Evolutionary conservation across 2,329 filamentous ascomycete species (phyloP).

Genomic region (Pseudopithomyces maydicus): DNA sequence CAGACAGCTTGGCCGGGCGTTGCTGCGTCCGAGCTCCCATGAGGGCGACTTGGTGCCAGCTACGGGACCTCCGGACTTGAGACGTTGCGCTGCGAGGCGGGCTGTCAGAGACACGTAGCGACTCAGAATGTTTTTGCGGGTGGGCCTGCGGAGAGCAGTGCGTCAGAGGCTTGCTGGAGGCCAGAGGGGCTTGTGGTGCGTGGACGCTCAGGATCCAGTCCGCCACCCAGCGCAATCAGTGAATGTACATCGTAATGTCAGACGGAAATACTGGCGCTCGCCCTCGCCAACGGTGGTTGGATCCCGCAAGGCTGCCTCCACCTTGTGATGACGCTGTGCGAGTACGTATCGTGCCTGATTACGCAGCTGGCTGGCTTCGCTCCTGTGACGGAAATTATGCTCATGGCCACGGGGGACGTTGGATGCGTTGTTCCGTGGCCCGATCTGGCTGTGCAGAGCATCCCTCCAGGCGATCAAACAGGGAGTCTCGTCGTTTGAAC

Average conservation of each 20-base stretch:
- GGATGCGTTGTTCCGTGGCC: background rate
- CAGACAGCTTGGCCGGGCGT: conserved; percentile 21
- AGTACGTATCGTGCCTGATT: background rate
- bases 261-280: background rate
- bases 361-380: background rate
- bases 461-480: conserved; percentile 8
- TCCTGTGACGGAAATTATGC: conserved; percentile 5
- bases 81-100: conserved; percentile 1
- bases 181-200: background rate
- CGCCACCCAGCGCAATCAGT: background rate
- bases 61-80: conserved; percentile 11
- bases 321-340: background rate
- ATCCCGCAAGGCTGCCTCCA: background rate
- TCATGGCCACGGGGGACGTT: background rate
- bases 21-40: too few relatives aligned
- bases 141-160: background rate
- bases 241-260: background rate
- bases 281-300: background rate
- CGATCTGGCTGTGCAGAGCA: background rate
- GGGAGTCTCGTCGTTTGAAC: background rate
- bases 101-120: conserved; percentile 5
- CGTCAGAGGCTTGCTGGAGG: background rate
- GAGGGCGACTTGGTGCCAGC: too few relatives aligned
- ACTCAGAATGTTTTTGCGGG: conserved; percentile 3
- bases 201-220: background rate